These are phyloP conservation scores for Fraxinus albicans DNA, from an alignment of 305 asterid species.

Conservation along the genomic window DNA sequence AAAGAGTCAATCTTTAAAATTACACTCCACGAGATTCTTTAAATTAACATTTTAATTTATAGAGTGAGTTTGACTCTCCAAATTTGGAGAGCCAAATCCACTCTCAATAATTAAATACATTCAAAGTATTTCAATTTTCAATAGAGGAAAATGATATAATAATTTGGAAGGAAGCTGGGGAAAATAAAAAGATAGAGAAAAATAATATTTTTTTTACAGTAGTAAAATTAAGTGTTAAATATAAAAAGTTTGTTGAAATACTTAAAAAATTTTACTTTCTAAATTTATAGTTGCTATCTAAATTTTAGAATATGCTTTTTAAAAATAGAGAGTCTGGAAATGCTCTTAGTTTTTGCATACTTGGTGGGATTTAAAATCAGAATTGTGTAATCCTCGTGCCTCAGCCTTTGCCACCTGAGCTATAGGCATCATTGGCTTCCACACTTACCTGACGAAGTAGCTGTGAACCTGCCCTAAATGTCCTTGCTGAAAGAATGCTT, in stretches of 20 bases:
- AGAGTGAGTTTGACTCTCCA: background rate
- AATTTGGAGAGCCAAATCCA: too few species aligned
- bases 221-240: background rate
- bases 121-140: background rate
- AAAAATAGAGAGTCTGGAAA: background rate
- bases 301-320: background rate
- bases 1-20: background rate
- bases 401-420: slow-evolving; percentile 1
- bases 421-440: background rate
- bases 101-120: background rate
- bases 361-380: background rate
- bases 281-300: background rate
- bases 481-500: slow-evolving; percentile 70
- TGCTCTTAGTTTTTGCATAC: background rate
- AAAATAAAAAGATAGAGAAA: background rate
- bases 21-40: background rate
- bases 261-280: background rate
- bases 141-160: background rate
- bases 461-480: slow-evolving; percentile 69
- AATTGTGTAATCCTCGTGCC: background rate
- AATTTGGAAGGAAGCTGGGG: background rate
- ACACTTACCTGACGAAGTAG: slow-evolving; percentile 70
- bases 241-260: too few species aligned
- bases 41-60: too few species aligned
- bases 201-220: too few species aligned